Evolutionary conservation across 1,284 basidiomycete species (phyloP).

Genomic region (Mrakiaceae sp.): DNA sequence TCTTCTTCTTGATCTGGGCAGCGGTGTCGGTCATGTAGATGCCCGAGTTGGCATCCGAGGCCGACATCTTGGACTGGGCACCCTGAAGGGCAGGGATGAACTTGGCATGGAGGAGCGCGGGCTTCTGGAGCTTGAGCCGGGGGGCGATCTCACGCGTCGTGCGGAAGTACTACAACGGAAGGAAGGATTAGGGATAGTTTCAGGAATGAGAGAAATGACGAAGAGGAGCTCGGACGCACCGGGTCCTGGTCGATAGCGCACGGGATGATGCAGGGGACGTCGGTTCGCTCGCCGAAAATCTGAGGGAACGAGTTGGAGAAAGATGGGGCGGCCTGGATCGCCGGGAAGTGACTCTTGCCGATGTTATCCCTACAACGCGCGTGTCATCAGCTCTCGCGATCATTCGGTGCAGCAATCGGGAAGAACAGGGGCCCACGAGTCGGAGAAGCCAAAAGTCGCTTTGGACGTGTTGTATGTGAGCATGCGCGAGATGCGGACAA

Average conservation of each 20-base stretch:
- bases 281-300: slow-evolving; percentile 75
- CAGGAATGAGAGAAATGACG: neutral
- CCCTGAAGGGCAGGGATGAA: slow-evolving; percentile 99
- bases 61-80: slow-evolving; percentile 98
- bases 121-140: slow-evolving; percentile 92
- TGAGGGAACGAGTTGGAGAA: slow-evolving; percentile 99
- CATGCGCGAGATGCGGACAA: slow-evolving; percentile 81
- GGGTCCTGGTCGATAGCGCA: slow-evolving; percentile 92
- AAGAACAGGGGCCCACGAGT: slow-evolving; percentile 51
- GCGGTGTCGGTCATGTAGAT: slow-evolving; percentile 94
- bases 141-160: slow-evolving; percentile 89
- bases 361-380: slow-evolving; percentile 77
- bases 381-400: neutral
- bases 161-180: slow-evolving; percentile 65
- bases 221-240: slow-evolving; percentile 23
- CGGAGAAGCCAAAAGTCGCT: slow-evolving; percentile 91
- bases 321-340: slow-evolving; percentile 93
- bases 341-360: slow-evolving; percentile 93
- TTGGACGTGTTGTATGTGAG: slow-evolving; percentile 91
- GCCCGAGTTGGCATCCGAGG: slow-evolving; percentile 76
- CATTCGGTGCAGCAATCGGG: neutral
- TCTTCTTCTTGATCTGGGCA: slow-evolving; percentile 94
- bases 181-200: neutral
- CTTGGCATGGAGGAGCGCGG: slow-evolving; percentile 81
- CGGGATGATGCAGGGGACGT: slow-evolving; percentile 88